phyloP scores from a whole-genome alignment of 2,329 filamentous ascomycete genomes.

The Juglanconis juglandina region DNA sequence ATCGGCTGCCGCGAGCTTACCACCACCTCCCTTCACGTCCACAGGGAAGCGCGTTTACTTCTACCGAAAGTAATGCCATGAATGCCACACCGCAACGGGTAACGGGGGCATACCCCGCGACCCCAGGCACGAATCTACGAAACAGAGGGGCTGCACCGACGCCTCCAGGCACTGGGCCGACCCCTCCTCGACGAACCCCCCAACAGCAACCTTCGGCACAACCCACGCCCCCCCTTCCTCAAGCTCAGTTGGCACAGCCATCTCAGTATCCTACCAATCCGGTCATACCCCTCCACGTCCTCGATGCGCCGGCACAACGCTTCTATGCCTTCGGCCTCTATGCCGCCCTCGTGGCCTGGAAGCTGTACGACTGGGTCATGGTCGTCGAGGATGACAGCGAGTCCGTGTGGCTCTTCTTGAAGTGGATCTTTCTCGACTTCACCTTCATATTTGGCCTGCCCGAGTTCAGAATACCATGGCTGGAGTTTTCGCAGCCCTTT shows the following conservation, averaged over 20 bases:
- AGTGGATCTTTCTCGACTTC: conserved; percentile 88
- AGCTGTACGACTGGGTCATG: conserved; percentile 79
- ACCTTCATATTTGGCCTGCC: conserved; percentile 84
- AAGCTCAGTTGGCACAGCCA: conserved; percentile 47
- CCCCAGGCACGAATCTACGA: conserved; percentile 19
- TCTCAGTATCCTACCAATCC: conserved; percentile 43
- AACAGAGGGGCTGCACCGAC: conserved; percentile 11
- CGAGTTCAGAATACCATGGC: conserved; percentile 87
- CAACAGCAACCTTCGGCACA: not conserved
- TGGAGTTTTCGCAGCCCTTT: conserved; percentile 79
- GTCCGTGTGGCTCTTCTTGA: conserved; percentile 87
- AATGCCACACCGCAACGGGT: conserved; percentile 18
- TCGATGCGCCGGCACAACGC: conserved; percentile 89
- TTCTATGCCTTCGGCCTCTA: conserved; percentile 85
- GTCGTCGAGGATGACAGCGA: conserved; percentile 77
- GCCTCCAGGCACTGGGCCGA: conserved; percentile 9
- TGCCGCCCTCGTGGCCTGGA: conserved; percentile 71
- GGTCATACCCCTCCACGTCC: conserved; percentile 73
- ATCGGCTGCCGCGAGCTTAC: conserved; percentile 19
- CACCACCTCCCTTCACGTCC: not conserved
- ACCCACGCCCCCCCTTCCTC: conserved; percentile 5
- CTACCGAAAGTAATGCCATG: conserved; percentile 18
- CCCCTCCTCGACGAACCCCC: not conserved
- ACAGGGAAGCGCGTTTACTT: not conserved
- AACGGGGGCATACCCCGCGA: conserved; percentile 17